phyloP scores from a whole-genome alignment of 2,329 filamentous ascomycete species.

The Alternaria burnsii region DNA sequence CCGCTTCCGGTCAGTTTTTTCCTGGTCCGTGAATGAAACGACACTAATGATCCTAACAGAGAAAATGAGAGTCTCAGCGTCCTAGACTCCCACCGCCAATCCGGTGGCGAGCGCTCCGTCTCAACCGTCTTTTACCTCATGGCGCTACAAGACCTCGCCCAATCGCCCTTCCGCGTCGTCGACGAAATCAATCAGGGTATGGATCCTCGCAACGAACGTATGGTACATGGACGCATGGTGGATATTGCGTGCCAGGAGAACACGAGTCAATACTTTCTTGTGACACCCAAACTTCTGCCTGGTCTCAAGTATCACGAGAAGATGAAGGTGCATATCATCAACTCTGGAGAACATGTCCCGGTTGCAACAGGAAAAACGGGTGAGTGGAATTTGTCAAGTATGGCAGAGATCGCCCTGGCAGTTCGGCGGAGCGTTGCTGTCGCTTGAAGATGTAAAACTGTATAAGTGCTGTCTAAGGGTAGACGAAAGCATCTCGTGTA shows the following conservation, averaged over 20 bases:
- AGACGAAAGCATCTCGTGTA: not conserved
- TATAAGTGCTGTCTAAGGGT: not conserved
- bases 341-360: constrained; percentile 76
- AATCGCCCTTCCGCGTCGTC: constrained; percentile 95
- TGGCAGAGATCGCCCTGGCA: constrained; percentile 47
- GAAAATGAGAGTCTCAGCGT: constrained; percentile 81
- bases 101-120: constrained; percentile 93
- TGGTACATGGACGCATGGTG: constrained; percentile 98
- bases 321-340: constrained; percentile 95
- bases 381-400: constrained; percentile 55
- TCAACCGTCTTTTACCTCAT: constrained; percentile 99
- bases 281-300: constrained; percentile 92
- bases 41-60: constrained; percentile 22
- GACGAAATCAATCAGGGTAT: constrained; percentile 99
- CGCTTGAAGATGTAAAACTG: constrained; percentile 14
- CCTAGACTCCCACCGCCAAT: constrained; percentile 91
- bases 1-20: constrained; percentile 77
- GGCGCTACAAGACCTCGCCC: constrained; percentile 92
- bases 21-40: not conserved
- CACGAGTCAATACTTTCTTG: constrained; percentile 87
- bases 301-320: constrained; percentile 85
- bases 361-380: constrained; percentile 42
- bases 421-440: constrained; percentile 36
- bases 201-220: constrained; percentile 97
- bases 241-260: constrained; percentile 89